A percentile compares a stretch with the other conserved stretches of the same genome.
Evolutionary conservation across 768 basidiomycete genomes (phyloP).

Genomic region (Amanita brunnescens): DNA sequence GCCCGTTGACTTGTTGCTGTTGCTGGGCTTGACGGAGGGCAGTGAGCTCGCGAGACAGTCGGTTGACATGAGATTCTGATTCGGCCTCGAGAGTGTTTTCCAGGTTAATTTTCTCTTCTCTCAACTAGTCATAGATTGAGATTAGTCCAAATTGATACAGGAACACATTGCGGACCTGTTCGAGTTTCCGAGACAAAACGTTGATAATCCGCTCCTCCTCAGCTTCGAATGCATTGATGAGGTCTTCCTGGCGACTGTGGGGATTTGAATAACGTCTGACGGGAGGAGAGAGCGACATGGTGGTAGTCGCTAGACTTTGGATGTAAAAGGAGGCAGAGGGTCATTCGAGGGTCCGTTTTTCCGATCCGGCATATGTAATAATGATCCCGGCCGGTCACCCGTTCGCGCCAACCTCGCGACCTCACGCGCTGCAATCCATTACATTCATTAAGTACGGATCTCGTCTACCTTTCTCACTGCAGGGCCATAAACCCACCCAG

Average conservation of each 20-base stretch:
- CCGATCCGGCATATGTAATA: no score
- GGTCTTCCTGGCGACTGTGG: conserved; percentile 55
- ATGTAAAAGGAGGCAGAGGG: background rate
- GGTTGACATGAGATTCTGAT: conserved; percentile 78
- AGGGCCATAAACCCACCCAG: background rate
- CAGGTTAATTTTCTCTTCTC: conserved; percentile 77
- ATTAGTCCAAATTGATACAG: background rate
- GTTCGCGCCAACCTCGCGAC: no score
- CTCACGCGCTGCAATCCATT: no score
- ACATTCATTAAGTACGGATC: background rate
- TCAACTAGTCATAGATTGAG: conserved; percentile 36
- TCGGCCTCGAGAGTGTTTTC: conserved; percentile 81
- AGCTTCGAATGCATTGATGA: conserved; percentile 85
- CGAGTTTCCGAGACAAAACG: conserved; percentile 71
- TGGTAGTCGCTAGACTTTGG: conserved; percentile 3
- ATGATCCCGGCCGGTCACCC: no score
- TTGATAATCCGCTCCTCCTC: conserved; percentile 88
- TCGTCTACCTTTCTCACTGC: background rate
- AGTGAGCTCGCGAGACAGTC: conserved; percentile 61
- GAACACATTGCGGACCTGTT: conserved; percentile 46
- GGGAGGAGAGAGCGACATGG: conserved; percentile 45
- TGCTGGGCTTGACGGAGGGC: conserved; percentile 55
- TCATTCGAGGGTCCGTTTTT: background rate
- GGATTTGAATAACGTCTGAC: conserved; percentile 49
- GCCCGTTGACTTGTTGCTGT: conserved; percentile 20